phyloP scores from a whole-genome alignment of 2,329 filamentous ascomycete genomes.

The Cladosporium oxysporum region DNA sequence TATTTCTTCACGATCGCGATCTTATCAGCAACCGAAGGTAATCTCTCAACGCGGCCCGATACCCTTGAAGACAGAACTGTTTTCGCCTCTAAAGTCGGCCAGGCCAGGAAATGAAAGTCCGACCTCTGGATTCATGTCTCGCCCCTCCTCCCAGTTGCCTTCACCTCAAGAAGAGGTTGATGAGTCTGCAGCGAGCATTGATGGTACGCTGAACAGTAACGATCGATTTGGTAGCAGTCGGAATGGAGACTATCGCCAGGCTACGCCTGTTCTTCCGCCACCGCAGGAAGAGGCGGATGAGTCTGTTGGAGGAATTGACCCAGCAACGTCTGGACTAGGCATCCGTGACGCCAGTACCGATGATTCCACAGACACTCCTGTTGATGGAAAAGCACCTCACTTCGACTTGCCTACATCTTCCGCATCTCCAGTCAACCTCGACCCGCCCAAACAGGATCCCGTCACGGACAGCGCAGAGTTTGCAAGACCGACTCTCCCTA shows the following conservation, averaged over 20 bases:
- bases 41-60: conserved; percentile 33
- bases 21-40: conserved; percentile 36
- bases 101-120: conserved; percentile 20
- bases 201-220: background rate
- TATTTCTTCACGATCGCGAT: conserved; percentile 31
- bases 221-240: background rate
- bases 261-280: conserved; percentile 1
- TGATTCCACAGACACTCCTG: background rate
- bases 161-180: conserved; percentile 14
- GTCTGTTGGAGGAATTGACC: background rate
- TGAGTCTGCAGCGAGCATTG: conserved; percentile 3
- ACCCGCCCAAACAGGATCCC: conserved; percentile 9
- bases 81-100: conserved; percentile 36
- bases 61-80: conserved; percentile 37
- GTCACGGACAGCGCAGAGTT: background rate
- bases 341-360: background rate
- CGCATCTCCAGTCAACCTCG: conserved; percentile 3
- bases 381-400: background rate
- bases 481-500: conserved; percentile 28
- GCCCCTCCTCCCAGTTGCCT: conserved; percentile 2
- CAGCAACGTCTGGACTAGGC: background rate
- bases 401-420: conserved; percentile 8
- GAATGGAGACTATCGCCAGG: background rate
- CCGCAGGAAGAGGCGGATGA: conserved; percentile 8
- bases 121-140: conserved; percentile 6